A percentile compares a stretch with the other conserved stretches of the same genome.
phyloP scores from a whole-genome alignment of 169 alveolate genomes.

The Plasmodium coatneyi region DNA sequence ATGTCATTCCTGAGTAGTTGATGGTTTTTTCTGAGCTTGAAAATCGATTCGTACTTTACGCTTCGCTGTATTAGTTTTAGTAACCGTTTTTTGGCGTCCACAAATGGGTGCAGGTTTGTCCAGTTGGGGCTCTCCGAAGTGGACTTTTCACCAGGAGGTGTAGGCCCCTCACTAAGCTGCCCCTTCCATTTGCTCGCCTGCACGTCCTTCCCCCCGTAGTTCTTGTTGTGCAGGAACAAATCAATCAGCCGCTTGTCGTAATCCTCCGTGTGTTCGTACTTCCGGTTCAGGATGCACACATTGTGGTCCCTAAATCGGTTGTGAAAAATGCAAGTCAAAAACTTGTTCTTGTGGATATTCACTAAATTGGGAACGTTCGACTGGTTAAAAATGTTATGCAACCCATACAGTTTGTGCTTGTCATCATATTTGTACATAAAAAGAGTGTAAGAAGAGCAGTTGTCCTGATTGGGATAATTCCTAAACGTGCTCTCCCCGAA shows the following conservation, averaged over 20 bases:
- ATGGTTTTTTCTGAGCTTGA: conserved; percentile 23
- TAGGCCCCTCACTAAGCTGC: not conserved
- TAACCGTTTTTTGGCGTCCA: not conserved
- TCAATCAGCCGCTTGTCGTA: conserved; percentile 40
- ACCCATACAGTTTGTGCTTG: conserved; percentile 44
- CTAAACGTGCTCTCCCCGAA: not conserved
- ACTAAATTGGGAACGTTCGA: conserved; percentile 29
- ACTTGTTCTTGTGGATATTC: conserved; percentile 50
- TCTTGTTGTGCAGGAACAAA: conserved; percentile 22
- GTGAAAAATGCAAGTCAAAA: conserved; percentile 49
- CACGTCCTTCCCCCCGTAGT: not conserved
- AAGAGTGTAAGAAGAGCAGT: conserved; percentile 62
- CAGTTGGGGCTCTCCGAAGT: not conserved
- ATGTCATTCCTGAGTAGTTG: conserved; percentile 28
- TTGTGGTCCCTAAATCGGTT: conserved; percentile 21
- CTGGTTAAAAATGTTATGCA: conserved; percentile 41
- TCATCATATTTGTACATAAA: conserved; percentile 62
- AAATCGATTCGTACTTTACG: conserved; percentile 48
- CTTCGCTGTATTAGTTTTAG: not conserved
- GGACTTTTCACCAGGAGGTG: not conserved
- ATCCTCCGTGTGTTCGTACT: not conserved
- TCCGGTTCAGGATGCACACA: conserved; percentile 25
- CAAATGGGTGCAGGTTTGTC: not conserved
- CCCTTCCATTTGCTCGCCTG: not conserved
- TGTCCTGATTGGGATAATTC: not conserved